Base-by-base conservation (phyloP, 2,329 filamentous ascomycete genomes). In the Neopestalotiopsis sp. region DNA sequence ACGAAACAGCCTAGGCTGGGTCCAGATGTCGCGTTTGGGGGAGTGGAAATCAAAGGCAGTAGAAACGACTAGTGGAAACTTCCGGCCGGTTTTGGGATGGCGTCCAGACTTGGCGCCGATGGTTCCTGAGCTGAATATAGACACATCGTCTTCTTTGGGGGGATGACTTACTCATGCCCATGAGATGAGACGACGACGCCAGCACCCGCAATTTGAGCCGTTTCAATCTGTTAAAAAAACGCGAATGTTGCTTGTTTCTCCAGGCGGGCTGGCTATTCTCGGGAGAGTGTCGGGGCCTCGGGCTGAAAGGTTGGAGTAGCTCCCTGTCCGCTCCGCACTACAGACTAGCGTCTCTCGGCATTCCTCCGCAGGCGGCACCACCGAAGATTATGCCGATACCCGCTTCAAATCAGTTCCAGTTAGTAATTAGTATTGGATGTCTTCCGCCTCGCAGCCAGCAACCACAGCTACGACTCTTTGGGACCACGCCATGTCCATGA, bases 381-480 rank as follows among this genome's bases (percentile, higher is more conserved):
- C 63, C 63, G 63, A 66, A 66, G 45, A 66, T 66, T 58, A 66
- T 66, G 63, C 63, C 49, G 49, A 32, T 24, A 32, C 49, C 63
- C 63, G 49, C 32, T 34, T 34, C 14, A 28, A 49, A 28, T 32
- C 20, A 34, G 30, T 28, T 66, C 28, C 53, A 56, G 63, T 66
- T 66, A 56, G 63, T 66, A 56, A 66, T 66, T 57, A 24, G n/a
- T 45, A 66, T 66, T 66, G 40, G 63, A 56, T 40, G 28, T 49
- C 63, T 24, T 28, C 63, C 63, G 59, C 59, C 63, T 56, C 30
- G 49, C 24, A 56, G 63, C 45, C 24, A 20, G 20, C 53, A 14
- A 66, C 20, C 34, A 34, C 30, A 38, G 24, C 40, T 32, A 28
- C 14, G 28, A 24, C 49, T 14, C 14, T 30, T 57, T 45, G 42